Base-by-base conservation (phyloP, 2,329 filamentous ascomycete species). In the Sclerotinia nivalis region DNA sequence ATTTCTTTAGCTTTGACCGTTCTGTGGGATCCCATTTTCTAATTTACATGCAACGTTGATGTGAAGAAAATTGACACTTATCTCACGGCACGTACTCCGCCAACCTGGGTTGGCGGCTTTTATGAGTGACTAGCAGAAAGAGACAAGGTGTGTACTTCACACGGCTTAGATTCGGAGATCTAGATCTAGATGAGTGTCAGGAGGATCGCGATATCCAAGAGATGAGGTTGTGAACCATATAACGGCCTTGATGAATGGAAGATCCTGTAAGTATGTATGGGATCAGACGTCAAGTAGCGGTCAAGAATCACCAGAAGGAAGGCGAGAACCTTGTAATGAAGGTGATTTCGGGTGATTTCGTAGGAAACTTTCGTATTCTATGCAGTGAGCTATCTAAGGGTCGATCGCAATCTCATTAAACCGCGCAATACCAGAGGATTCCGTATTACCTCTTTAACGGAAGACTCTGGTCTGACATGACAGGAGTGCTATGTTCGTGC, bases 171-270 rank as follows among this genome's bases (percentile, higher is more conserved):
- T 68, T 43, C 47, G 66, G 66, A 62, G n/a, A 68, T 68, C 47
- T 68, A 62, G 62, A 52, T 64, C 56, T 52, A 45, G 55, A 68
- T 62, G 37, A 15, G 34, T 68, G 66, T 68, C 47, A 68, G 37
- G 56, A 62, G 56, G 66, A 54, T 62, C 56, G 25, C 45, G 22
- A 31, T 43, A 52, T 52, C 37, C 22, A 56, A 62, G 31, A 52
- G 25, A 61, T 22, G 66, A 54, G 56, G 20, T 54, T 62, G 37
- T 54, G 47, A 13, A 43, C 20, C 34, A 43, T 31, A 61, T 34
- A 61, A 68, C 66, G 66, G 49, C 52, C 54, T 67, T 47, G 20
- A 61, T 62, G 45, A 45, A 62, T 54, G n/a, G 15, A 15, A 18
- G 34, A 45, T 45, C n/a, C 20, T 59, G 25, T 12, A 31, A 34